Evolutionary conservation across 345 rosid species (phyloP).

Genomic region (Eucalyptus urophylla): DNA sequence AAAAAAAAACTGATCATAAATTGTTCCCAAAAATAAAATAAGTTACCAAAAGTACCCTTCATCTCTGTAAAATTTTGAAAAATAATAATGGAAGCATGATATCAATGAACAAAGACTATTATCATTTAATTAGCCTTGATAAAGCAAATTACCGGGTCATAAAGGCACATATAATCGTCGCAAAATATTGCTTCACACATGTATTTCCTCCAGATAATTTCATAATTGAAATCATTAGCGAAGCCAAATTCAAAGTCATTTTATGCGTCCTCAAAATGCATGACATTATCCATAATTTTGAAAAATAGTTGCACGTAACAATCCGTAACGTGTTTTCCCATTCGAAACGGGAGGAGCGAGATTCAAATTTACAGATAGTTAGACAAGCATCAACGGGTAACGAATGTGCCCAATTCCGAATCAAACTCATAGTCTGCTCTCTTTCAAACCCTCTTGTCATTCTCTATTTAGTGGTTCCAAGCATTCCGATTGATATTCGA

Average conservation of each 20-base stretch:
- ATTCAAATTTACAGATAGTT: neutral
- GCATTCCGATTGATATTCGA: neutral
- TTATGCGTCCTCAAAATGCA: neutral
- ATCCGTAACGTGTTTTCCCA: neutral
- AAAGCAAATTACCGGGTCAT: neutral
- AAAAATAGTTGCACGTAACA: neutral
- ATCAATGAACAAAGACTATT: neutral
- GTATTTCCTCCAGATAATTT: neutral
- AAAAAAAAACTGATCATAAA: neutral
- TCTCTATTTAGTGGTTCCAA: neutral
- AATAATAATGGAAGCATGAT: neutral
- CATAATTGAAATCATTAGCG: neutral
- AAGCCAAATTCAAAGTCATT: neutral
- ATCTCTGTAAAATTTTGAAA: neutral
- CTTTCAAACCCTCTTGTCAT: neutral
- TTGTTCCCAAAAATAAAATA: rapidly evolving
- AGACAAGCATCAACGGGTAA: neutral
- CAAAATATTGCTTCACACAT: neutral
- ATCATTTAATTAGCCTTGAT: neutral
- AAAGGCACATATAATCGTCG: neutral
- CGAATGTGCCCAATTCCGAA: neutral
- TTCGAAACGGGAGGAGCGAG: neutral
- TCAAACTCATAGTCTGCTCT: neutral
- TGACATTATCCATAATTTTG: neutral
- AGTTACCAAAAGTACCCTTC: neutral